phyloP scores from a whole-genome alignment of 208 protist species.

The Leishmania tropica region DNA sequence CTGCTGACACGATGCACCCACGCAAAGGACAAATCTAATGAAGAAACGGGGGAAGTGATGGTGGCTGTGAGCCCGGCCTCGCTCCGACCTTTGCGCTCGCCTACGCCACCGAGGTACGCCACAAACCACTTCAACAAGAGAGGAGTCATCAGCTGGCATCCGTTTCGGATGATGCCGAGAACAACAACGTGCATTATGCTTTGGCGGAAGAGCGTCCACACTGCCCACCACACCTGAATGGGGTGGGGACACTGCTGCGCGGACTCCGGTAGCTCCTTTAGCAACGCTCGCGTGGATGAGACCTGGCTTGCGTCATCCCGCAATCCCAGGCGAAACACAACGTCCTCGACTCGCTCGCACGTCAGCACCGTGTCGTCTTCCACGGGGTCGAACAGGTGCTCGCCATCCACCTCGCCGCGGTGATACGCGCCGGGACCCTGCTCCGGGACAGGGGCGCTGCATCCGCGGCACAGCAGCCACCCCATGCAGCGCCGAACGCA shows the following conservation, averaged over 20 bases:
- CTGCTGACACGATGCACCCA: background rate
- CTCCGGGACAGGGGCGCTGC: background rate
- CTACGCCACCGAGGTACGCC: conserved; percentile 3
- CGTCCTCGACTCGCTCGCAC: conserved; percentile 44
- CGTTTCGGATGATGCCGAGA: background rate
- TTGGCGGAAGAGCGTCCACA: conserved; percentile 3
- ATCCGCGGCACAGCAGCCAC: conserved; percentile 2
- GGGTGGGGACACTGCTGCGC: background rate
- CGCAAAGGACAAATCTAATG: background rate
- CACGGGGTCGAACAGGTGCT: conserved; percentile 56
- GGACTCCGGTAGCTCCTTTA: background rate
- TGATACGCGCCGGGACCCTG: conserved; percentile 29
- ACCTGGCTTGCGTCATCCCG: background rate
- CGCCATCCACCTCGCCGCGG: conserved; percentile 56
- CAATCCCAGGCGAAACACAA: background rate
- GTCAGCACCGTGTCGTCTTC: conserved; percentile 39
- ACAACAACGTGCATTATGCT: background rate
- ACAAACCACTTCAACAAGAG: conserved; percentile 19
- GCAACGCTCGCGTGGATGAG: background rate
- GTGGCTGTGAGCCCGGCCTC: background rate
- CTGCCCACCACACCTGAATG: conserved; percentile 1
- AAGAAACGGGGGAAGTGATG: background rate
- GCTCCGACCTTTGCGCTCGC: background rate
- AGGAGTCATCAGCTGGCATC: conserved; percentile 5
- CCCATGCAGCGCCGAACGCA: background rate